Base-by-base conservation (phyloP, 2,329 filamentous ascomycete species). In the Hortaea sp. region DNA sequence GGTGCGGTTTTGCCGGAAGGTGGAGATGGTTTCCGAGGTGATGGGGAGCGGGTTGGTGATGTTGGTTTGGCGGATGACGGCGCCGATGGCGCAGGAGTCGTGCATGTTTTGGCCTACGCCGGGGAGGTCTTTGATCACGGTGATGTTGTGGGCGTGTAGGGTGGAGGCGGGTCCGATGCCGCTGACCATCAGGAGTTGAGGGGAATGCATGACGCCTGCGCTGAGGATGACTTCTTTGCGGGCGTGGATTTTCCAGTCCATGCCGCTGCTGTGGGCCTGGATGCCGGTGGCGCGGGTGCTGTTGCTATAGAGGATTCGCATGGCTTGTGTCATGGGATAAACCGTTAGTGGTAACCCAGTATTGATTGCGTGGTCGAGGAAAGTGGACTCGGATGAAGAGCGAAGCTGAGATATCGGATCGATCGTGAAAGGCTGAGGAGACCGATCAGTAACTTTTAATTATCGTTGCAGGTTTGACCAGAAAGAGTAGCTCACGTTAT, bases 81-180 rank as follows among this genome's bases (percentile, higher is more conserved):
- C 32, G 5, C 28, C 43, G 10, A 45, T 13, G 37, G 27, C 13
- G 9, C 13, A 13, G 6, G 9, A 27, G 45, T 77, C 74, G 48
- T 66, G 65, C 50, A 77, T 63, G 45, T 73, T 71, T 52, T 74
- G 63, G 5, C 74, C 76, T 1, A 78, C 75, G 1, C 74, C 74
- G 0, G 69, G 68, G 1, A 72, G 65, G 37, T 73, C 66, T 4
- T 65, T 64, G 1, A 77, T 48, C 1, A 74, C 53, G 0, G 65
- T 57, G 32, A 78, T 77, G 11, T 67, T 57, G 43, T 39, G 35
- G 5, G 27, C 34, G 6, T n/a, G n/a, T 20, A 69, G 53, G 3
- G 57, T 56, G 4, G 60, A 57, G 1, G 57, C 60, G 12, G 53
- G 53, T 6, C 56, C 53, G 42, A 61, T 47, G n/a, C 59, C 61